Evolutionary conservation across 257 asterid species (phyloP).

Genomic region (Solanum virginianum): DNA sequence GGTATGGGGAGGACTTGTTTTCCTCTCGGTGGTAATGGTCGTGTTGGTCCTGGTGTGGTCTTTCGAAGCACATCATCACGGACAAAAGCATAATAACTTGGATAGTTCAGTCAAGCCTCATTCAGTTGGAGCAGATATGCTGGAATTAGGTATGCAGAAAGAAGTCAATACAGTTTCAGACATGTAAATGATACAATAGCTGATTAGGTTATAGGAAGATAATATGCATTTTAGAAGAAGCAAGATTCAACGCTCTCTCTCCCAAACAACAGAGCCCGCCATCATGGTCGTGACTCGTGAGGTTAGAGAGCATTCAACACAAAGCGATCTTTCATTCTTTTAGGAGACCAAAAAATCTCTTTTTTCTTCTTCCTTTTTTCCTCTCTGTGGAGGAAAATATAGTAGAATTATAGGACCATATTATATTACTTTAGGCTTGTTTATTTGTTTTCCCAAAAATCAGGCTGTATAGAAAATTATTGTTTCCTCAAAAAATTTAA

Average conservation of each 20-base stretch:
- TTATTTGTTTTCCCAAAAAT: background rate
- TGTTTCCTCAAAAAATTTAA: background rate
- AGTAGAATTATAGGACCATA: background rate
- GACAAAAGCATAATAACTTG: conserved; percentile 3
- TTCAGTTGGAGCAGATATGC: background rate
- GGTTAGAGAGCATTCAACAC: background rate
- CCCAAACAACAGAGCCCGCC: conserved; percentile 15
- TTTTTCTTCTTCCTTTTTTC: background rate
- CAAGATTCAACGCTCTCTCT: conserved; percentile 9
- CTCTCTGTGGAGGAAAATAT: background rate
- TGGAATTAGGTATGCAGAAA: conserved; percentile 25
- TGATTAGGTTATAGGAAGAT: background rate
- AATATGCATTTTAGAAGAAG: background rate
- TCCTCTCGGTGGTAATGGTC: conserved; percentile 46
- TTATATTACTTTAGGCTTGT: background rate
- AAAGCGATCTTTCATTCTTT: conserved; percentile 4
- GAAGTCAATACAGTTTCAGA: background rate
- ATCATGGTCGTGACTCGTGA: background rate
- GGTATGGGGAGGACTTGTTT: conserved; percentile 47
- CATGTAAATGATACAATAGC: background rate
- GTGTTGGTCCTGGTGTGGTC: conserved; percentile 42
- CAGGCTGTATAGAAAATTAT: background rate
- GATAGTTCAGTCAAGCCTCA: conserved; percentile 51
- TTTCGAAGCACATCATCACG: conserved; percentile 17
- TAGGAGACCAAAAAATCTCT: background rate